Evolutionary conservation across 371 early-diverging fungal genomes (phyloP).

Genomic region (Mucor irregularis): DNA sequence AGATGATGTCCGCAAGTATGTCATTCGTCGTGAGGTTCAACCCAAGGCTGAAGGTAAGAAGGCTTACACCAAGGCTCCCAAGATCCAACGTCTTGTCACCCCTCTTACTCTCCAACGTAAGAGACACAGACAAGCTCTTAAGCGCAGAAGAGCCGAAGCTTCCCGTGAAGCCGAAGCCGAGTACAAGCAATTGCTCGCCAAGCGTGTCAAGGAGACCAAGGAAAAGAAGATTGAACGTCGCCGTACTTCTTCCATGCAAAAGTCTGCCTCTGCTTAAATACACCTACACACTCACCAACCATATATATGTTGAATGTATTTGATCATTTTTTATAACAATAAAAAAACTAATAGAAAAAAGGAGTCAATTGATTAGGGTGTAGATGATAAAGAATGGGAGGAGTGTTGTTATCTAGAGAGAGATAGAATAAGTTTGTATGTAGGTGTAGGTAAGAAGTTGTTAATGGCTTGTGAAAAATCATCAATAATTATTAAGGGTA

Average conservation of each 20-base stretch:
- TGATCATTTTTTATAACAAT: background rate
- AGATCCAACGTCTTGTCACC: constrained; percentile 98
- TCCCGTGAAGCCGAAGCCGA: constrained; percentile 89
- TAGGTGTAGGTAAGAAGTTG: too few relatives aligned
- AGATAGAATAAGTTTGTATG: too few relatives aligned
- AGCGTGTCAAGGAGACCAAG: constrained; percentile 91
- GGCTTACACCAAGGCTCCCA: constrained; percentile 92
- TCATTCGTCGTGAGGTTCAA: constrained; percentile 94
- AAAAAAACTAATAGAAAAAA: too few relatives aligned
- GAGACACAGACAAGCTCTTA: constrained; percentile 82
- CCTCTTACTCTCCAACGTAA: constrained; percentile 95
- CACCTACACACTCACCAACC: background rate
- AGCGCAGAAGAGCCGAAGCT: constrained; percentile 79
- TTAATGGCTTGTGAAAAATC: too few relatives aligned
- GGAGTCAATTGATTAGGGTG: too few relatives aligned
- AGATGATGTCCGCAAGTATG: constrained; percentile 98
- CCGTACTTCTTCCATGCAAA: constrained; percentile 66
- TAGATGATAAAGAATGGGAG: too few relatives aligned
- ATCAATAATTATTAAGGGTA: too few relatives aligned
- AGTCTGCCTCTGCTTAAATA: constrained; percentile 49
- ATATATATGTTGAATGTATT: too few relatives aligned
- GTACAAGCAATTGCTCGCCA: constrained; percentile 91
- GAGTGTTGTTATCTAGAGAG: too few relatives aligned
- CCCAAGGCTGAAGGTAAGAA: constrained; percentile 89
- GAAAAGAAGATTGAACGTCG: constrained; percentile 72